Conservation (phyloP, 768 basidiomycete species). For the Brasilioporus rufonigricans region DNA sequence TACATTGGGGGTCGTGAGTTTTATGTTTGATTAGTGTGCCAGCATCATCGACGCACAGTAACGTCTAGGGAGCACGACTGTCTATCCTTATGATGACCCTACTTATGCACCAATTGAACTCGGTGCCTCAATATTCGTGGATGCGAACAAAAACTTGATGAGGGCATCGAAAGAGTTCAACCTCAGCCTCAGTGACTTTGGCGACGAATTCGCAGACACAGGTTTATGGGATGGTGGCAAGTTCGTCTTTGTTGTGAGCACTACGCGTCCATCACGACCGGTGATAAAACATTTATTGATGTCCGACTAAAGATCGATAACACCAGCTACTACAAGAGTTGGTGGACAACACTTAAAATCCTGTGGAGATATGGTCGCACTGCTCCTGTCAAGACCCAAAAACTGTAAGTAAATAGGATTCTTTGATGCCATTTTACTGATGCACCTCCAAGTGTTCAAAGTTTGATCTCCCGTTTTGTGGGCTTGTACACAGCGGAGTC, state of each 20-base stretch:
- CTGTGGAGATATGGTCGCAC: conserved; percentile 75
- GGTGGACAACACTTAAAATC: conserved; percentile 74
- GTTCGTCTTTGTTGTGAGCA: conserved; percentile 61
- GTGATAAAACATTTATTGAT: background rate
- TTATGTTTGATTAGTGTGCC: background rate
- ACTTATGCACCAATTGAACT: conserved; percentile 69
- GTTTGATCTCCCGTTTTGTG: conserved; percentile 51
- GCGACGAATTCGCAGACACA: conserved; percentile 44
- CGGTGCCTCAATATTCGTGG: conserved; percentile 86
- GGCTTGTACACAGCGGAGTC: conserved; percentile 52
- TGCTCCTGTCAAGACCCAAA: conserved; percentile 55
- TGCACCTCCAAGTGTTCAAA: conserved; percentile 45
- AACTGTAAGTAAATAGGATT: conserved; percentile 40
- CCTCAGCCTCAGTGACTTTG: conserved; percentile 52
- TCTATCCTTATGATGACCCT: conserved; percentile 66
- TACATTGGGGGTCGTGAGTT: conserved; percentile 86
- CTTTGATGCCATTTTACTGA: background rate
- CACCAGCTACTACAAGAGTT: conserved; percentile 37
- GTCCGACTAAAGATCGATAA: conserved; percentile 39
- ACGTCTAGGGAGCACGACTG: conserved; percentile 66
- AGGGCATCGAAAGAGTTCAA: conserved; percentile 82
- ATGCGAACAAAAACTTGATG: conserved; percentile 65
- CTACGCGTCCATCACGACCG: background rate
- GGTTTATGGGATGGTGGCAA: conserved; percentile 84
- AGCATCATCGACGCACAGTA: conserved; percentile 1